Evolutionary conservation across 768 basidiomycete species (phyloP), one percentile per base, ranked within the genome.

Genomic region (Amanita rubescens): DNA sequence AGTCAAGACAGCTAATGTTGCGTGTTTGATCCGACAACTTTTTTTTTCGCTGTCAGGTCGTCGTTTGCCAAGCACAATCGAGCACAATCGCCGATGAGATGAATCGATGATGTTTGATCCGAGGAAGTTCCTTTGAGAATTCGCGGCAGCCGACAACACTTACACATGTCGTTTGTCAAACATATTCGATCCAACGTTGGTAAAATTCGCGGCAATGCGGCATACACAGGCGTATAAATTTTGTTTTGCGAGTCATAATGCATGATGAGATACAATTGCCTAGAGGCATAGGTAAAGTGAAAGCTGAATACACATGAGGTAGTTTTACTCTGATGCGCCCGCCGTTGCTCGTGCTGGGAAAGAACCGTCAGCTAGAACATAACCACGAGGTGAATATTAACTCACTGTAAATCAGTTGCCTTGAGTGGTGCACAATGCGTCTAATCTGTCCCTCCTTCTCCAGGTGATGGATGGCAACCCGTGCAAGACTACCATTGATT

Each of bases 371-470:
- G 32, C 9, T 10, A 20, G n/a, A 50, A n/a, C 19, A 46, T n/a
- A 47, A 3, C 25, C 32, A 44, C 19, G 49, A 49, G 11, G 25
- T 2, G 5, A 37, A 49, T 32, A 85, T 14, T 19, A 17, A 37
- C 89, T 67, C 66, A 93, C 92, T 97, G 88, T 97, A 98, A 65
- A 99, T 83, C 68, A 94, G 75, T 74, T 99, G 95, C 55, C 80
- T 77, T 59, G 87, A 87, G 79, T 95, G 93, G 77, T 97, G 96
- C 59, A 98, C 90, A 62, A 99, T 91, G 61, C 84, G 81, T 79
- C 95, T 97, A 74, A 99, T 98, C 67, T 81, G 75, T 55, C 90
- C 90, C 64, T 97, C 93, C 75, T 84, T 90, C 81, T 92, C 90
- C 72, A 98, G 72, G 74, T 94, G 90, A 62, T 76, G 78, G 71